Evolutionary conservation across 176 grass and related monocot genomes (phyloP).

Genomic region (Ampelocalamus luodianensis): DNA sequence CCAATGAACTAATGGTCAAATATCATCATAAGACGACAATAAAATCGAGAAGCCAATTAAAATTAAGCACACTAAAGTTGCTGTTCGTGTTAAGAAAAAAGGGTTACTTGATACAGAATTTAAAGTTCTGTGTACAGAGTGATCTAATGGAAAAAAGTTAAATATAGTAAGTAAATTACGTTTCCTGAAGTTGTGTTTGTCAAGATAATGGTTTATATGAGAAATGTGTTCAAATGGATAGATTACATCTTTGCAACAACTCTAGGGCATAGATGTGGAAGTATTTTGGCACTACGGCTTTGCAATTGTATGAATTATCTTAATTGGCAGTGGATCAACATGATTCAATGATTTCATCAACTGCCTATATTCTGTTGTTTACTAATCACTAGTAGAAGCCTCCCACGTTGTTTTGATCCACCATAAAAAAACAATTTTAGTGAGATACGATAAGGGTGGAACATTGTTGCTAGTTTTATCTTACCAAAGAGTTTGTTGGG

Average conservation of each 20-base stretch:
- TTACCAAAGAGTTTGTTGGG: not conserved
- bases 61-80: not conserved
- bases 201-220: not conserved
- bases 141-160: not conserved
- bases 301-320: not conserved
- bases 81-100: not conserved
- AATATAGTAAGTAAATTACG: not conserved
- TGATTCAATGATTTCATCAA: not conserved
- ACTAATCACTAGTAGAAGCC: not conserved
- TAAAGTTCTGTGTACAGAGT: not conserved
- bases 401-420: not conserved
- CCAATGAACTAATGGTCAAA: not conserved
- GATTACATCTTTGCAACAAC: conserved; percentile 10
- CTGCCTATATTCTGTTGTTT: not conserved
- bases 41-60: conserved; percentile 6
- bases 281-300: not conserved
- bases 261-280: not conserved
- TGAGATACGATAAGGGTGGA: not conserved
- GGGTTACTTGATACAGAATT: not conserved
- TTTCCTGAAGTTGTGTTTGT: conserved; percentile 18
- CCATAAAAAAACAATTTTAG: not conserved
- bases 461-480: not conserved
- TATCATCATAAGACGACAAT: not conserved
- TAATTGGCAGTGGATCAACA: not conserved
- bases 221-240: conserved; percentile 19